Evolutionary conservation across 345 rosid species (phyloP), one percentile per base, ranked within the genome.

Genomic region (Rhizophora apiculata): DNA sequence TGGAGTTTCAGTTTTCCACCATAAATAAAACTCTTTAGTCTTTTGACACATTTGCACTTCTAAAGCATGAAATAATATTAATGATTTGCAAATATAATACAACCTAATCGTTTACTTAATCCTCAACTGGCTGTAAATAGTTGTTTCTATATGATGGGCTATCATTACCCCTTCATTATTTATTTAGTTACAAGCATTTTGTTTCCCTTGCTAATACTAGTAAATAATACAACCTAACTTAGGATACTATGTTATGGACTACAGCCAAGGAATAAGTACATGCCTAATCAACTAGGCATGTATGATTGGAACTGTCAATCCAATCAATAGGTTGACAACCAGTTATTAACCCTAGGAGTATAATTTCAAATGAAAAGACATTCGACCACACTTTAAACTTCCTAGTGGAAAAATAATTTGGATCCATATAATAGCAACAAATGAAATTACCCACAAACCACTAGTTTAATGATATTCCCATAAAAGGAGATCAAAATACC

Each of bases 281-380:
- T 69, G 70, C 79, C 79, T 74, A 70, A 48, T 70, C 74, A 59
- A 75, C 79, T 13, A 75, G 65, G 57, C 79, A 70, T 32, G 60
- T 71, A 52, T 64, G 71, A 70, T 30, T 9, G 22, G 4, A 60
- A 31, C 75, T 27, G 62, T 61, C 67, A 58, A 67, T 70, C 61
- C 60, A 65, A 71, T 65, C 79, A 53, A 76, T 55, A 52, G 79
- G 79, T n/a, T 64, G 71, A 6, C 63, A 63, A 9, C 79, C 79
- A 21, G 64, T 70, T 27, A 76, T 66, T 68, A 76, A 62, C 67
- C 70, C 71, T 51, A 76, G 67, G n/a, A 76, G 75, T 60, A 76
- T 75, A 70, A 76, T 75, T 16, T 75, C 79, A 30, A 70, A 76
- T 68, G 79, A 76, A 66, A 70, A 76, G 72, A 76, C 74, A 66